These are phyloP conservation scores for Rhizomucor miehei DNA, from an alignment of 371 early-diverging fungal species.

Conservation along the genomic window DNA sequence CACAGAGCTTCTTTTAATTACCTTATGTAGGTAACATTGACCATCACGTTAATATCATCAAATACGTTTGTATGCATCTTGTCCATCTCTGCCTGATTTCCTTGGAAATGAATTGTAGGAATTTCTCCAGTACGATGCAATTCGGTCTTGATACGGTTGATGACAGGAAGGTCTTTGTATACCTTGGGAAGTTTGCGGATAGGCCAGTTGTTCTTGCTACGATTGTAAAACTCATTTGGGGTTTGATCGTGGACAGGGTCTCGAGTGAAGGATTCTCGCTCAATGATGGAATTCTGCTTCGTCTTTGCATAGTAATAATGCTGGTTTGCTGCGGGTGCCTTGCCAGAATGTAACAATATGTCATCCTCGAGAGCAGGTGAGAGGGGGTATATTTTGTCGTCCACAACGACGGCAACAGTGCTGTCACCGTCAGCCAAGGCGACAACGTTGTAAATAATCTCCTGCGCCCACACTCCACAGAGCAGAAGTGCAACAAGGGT, in stretches of 20 bases:
- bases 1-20: background rate
- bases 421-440: background rate
- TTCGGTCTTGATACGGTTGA: conserved; percentile 17
- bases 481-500: background rate
- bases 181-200: conserved; percentile 7
- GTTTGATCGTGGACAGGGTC: conserved; percentile 5
- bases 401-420: conserved; percentile 14
- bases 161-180: conserved; percentile 7
- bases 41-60: conserved; percentile 4
- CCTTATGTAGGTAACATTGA: conserved; percentile 17
- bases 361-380: background rate
- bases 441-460: background rate
- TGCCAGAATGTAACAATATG: conserved; percentile 14
- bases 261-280: conserved; percentile 9
- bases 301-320: conserved; percentile 11
- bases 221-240: conserved; percentile 19
- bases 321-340: conserved; percentile 13
- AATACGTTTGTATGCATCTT: conserved; percentile 9
- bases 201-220: conserved; percentile 7
- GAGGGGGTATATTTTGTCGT: conserved; percentile 12
- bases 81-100: conserved; percentile 13
- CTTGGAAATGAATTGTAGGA: conserved; percentile 14
- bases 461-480: background rate
- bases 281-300: background rate
- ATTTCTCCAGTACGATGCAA: conserved; percentile 19